phyloP scores from a whole-genome alignment of 805 yeast genomes.

The Candida pseudoglaebosa region DNA sequence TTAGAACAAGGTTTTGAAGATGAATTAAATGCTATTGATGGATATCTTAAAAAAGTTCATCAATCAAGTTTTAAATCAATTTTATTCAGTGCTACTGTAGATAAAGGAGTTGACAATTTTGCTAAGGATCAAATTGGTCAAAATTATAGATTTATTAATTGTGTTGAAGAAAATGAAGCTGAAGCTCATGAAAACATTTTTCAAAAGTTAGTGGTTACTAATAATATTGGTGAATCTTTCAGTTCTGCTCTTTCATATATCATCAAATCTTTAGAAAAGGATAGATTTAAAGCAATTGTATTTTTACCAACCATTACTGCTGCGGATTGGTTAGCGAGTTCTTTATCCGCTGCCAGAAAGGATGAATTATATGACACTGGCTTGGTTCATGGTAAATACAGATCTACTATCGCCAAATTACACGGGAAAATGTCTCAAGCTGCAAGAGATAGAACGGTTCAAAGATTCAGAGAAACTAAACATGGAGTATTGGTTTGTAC shows the following conservation, averaged over 20 bases:
- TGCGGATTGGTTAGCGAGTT: constrained; percentile 52
- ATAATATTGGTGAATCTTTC: constrained; percentile 53
- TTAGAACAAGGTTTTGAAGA: constrained; percentile 77
- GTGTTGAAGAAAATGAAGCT: constrained; percentile 71
- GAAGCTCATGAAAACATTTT: constrained; percentile 70
- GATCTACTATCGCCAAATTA: constrained; percentile 29
- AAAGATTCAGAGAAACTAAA: constrained; percentile 42
- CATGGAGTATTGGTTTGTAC: constrained; percentile 73
- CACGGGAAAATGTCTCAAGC: constrained; percentile 77
- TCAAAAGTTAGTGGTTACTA: constrained; percentile 59
- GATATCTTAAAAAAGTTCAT: constrained; percentile 37
- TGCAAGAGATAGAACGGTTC: constrained; percentile 58
- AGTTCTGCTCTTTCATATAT: constrained; percentile 55
- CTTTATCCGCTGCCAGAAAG: constrained; percentile 24
- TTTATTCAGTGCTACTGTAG: constrained; percentile 86
- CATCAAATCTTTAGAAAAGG: constrained; percentile 31
- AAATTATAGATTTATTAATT: constrained; percentile 61
- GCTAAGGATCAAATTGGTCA: constrained; percentile 57
- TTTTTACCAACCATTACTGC: constrained; percentile 76
- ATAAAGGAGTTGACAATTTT: constrained; percentile 58
- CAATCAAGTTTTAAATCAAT: constrained; percentile 50
- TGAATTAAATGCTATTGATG: constrained; percentile 57
- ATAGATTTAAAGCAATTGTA: constrained; percentile 69
- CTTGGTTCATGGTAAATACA: constrained; percentile 13
- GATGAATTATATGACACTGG: constrained; percentile 14